phyloP scores from a whole-genome alignment of 2,329 filamentous ascomycete species.

The Clarireedia homoeocarpa region DNA sequence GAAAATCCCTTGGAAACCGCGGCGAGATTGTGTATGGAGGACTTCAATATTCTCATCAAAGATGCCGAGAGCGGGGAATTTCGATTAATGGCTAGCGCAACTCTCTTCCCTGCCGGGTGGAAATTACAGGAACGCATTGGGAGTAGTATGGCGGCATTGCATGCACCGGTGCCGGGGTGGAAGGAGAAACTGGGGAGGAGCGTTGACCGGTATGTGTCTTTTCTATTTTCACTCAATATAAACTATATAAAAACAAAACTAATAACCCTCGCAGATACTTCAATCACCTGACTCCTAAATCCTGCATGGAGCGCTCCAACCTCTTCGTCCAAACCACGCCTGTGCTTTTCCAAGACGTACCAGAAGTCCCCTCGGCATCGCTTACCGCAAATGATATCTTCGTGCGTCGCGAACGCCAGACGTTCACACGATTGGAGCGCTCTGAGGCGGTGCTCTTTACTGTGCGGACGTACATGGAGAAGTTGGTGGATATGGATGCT shows the following conservation, averaged over 20 bases:
- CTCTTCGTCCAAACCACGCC: constrained; percentile 42
- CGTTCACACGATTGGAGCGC: constrained; percentile 38
- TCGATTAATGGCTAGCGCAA: constrained; percentile 42
- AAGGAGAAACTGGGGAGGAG: constrained; percentile 36
- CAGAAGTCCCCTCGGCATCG: constrained; percentile 29
- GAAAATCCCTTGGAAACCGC: constrained; percentile 41
- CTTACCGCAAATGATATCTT: constrained; percentile 32
- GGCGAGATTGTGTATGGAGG: constrained; percentile 42
- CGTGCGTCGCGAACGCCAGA: constrained; percentile 42
- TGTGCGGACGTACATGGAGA: constrained; percentile 39
- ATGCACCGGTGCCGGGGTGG: constrained; percentile 41
- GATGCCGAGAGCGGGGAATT: constrained; percentile 38
- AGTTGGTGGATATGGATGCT: constrained; percentile 33
- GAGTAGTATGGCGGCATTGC: constrained; percentile 39
- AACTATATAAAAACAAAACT: constrained; percentile 3
- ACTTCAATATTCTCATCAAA: constrained; percentile 41
- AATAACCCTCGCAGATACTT: constrained; percentile 32
- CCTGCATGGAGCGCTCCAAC: constrained; percentile 40
- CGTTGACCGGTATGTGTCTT: constrained; percentile 33
- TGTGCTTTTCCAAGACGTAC: constrained; percentile 38
- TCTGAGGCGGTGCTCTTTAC: constrained; percentile 40
- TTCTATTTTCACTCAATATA: constrained; percentile 5
- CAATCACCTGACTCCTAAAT: constrained; percentile 34
- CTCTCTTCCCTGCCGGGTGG: constrained; percentile 46
- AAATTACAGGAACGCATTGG: constrained; percentile 40